These are phyloP conservation scores for Colletotrichum orchidophilum DNA, from an alignment of 2,329 filamentous ascomycete genomes.

Conservation along the genomic window DNA sequence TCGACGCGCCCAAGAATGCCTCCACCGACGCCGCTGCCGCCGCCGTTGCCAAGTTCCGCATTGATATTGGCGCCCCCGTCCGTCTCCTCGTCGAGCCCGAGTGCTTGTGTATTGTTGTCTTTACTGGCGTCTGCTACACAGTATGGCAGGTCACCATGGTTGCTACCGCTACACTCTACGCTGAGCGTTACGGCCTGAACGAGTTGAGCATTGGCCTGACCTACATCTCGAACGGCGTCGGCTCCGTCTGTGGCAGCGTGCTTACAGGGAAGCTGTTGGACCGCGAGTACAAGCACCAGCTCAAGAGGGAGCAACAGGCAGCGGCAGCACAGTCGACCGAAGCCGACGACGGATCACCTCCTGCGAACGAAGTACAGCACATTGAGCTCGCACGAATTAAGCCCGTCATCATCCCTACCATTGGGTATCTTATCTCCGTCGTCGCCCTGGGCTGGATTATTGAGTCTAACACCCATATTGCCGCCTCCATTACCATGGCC, in stretches of 20 bases:
- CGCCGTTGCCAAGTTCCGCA: neutral
- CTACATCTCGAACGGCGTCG: neutral
- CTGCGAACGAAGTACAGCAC: neutral
- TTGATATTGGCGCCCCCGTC: neutral
- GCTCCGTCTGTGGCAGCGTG: neutral
- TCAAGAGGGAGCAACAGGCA: neutral
- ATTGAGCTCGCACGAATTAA: conserved; percentile 1
- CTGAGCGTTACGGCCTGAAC: neutral
- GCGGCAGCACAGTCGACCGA: neutral
- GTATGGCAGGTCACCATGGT: conserved; percentile 4
- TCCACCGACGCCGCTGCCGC: too few species aligned
- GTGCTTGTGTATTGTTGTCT: neutral
- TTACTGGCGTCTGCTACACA: neutral
- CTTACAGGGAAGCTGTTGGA: neutral
- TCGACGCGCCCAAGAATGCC: neutral
- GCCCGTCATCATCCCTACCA: neutral
- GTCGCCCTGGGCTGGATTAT: neutral
- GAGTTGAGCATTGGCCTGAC: conserved; percentile 1
- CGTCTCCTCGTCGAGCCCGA: neutral
- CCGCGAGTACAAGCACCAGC: neutral
- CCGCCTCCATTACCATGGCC: neutral
- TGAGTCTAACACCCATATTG: neutral
- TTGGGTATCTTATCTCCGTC: neutral
- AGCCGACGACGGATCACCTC: neutral
- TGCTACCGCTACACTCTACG: neutral